phyloP scores from a whole-genome alignment of 768 basidiomycete genomes.

The Kwoniella pini region DNA sequence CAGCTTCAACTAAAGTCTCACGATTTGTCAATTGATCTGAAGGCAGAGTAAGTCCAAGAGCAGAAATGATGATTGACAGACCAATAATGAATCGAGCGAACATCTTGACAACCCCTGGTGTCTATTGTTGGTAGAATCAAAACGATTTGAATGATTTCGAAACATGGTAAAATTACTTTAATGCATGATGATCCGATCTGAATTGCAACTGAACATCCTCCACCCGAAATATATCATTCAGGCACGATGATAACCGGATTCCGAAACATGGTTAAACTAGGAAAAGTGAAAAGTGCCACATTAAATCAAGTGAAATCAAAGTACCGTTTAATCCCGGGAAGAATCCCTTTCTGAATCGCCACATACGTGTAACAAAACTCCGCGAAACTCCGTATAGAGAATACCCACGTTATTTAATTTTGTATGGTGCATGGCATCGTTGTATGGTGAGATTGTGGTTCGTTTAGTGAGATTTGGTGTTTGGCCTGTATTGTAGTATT shows the following conservation, averaged over 20 bases:
- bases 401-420: neutral
- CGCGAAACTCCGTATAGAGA: constrained; percentile 38
- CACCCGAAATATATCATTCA: neutral
- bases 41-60: neutral
- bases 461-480: neutral
- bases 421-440: neutral
- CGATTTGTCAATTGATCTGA: neutral
- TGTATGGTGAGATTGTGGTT: too few species aligned
- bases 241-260: neutral
- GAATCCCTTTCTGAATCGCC: neutral
- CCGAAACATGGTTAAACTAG: neutral
- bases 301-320: too few species aligned
- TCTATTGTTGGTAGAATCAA: too few species aligned
- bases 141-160: too few species aligned
- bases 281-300: neutral
- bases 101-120: neutral
- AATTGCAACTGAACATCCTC: constrained; percentile 2
- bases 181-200: neutral
- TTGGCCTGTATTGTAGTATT: neutral
- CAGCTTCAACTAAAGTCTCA: constrained; percentile 19
- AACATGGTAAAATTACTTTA: too few species aligned
- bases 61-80: neutral
- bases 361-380: constrained; percentile 22
- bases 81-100: neutral
- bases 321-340: neutral